Percentiles rank a stretch among this genome's conserved stretches.
Conservation (phyloP, 441 rosid species). For the Iberis amara region DNA sequence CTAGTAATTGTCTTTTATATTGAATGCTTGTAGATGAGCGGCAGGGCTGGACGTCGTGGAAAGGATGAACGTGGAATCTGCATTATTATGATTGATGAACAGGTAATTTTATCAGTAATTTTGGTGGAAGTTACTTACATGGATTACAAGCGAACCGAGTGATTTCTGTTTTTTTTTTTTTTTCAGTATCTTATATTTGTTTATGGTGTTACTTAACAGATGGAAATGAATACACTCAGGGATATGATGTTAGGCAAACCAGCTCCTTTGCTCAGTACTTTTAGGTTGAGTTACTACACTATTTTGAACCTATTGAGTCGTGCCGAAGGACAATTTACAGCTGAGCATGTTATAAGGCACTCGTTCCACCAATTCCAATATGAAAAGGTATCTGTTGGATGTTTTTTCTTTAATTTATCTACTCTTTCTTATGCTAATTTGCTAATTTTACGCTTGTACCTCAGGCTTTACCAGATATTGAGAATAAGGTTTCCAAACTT, state of each 20-base stretch:
- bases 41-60: slow-evolving; percentile 99
- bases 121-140: slow-evolving; percentile 3
- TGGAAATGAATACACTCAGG: slow-evolving; percentile 85
- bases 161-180: slow-evolving; percentile 7
- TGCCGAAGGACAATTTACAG: slow-evolving; percentile 96
- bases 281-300: slow-evolving; percentile 93
- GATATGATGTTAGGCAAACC: slow-evolving; percentile 99
- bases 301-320: slow-evolving; percentile 95
- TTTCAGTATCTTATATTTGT: slow-evolving; percentile 6
- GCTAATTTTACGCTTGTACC: slow-evolving; percentile 3
- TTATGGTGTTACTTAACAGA: slow-evolving; percentile 40
- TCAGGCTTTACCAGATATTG: slow-evolving; percentile 85
- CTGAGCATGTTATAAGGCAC: slow-evolving; percentile 90
- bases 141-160: not conserved
- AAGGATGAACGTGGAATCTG: slow-evolving; percentile 95
- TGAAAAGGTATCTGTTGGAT: slow-evolving; percentile 63
- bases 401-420: slow-evolving; percentile 18
- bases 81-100: slow-evolving; percentile 93
- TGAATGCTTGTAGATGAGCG: slow-evolving; percentile 72
- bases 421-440: slow-evolving; percentile 17
- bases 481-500: slow-evolving; percentile 66
- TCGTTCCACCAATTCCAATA: slow-evolving; percentile 97
- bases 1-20: slow-evolving; percentile 20
- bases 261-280: slow-evolving; percentile 95
- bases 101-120: slow-evolving; percentile 39